Evolutionary conservation across 441 rosid species (phyloP).

Genomic region (Lagerstroemia fauriei): DNA sequence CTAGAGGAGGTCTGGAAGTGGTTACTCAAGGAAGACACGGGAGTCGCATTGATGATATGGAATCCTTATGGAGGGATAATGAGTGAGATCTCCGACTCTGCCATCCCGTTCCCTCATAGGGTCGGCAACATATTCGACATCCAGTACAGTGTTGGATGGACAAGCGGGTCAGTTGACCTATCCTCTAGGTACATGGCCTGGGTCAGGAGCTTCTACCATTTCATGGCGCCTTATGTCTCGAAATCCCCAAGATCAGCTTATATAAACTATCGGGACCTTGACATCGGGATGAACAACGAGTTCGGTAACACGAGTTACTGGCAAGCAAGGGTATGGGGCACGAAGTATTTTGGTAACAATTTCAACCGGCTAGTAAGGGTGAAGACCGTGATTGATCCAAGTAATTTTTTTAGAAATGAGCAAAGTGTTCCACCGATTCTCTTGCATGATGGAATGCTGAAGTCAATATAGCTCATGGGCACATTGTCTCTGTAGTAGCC

Average conservation of each 20-base stretch:
- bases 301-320: slow-evolving; percentile 18
- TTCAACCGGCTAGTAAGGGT: slow-evolving; percentile 30
- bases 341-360: slow-evolving; percentile 31
- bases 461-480: no score
- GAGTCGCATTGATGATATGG: slow-evolving; percentile 3
- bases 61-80: slow-evolving; percentile 36
- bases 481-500: no score
- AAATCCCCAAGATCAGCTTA: slow-evolving; percentile 23
- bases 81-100: slow-evolving; percentile 36
- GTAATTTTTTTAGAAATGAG: slow-evolving; percentile 32
- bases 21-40: slow-evolving; percentile 18
- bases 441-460: no score
- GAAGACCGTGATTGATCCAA: slow-evolving; percentile 35
- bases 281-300: slow-evolving; percentile 17
- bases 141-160: slow-evolving; percentile 21
- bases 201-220: slow-evolving; percentile 12
- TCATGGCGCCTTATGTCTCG: slow-evolving; percentile 22
- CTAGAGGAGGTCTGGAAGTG: slow-evolving; percentile 17
- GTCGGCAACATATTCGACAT: slow-evolving; percentile 28
- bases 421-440: slow-evolving; percentile 27
- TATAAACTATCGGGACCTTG: slow-evolving; percentile 22
- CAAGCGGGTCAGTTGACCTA: slow-evolving; percentile 6
- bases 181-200: background rate
- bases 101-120: slow-evolving; percentile 25
- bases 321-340: slow-evolving; percentile 24